Evolutionary conservation across 2,329 filamentous ascomycete species (phyloP), one percentile per base, ranked within the genome.

Genomic region (Aureobasidium namibiae): DNA sequence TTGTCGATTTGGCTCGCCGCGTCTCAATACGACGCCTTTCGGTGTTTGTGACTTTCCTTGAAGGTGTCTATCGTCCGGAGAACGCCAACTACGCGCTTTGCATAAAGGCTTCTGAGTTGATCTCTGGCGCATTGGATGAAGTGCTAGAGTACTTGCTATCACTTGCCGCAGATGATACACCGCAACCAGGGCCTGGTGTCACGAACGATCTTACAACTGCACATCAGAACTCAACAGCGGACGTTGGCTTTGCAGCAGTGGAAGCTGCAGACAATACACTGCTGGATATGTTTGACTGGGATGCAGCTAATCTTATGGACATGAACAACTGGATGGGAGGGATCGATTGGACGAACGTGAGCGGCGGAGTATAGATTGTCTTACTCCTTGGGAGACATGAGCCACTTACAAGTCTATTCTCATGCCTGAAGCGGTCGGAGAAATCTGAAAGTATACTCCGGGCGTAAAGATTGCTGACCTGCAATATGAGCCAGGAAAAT

Each of bases 41-140:
- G 2, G 65, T 67, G 7, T 63, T 64, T 31, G 60, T 65, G 3
- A 56, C 62, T 8, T 48, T 62, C 9, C 60, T 66, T n/a, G 65
- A 67, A 39, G 61, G 42, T 23, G 64, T 65, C 1, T 65, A 60
- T 50, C 45, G 38, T 8, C 61, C 54, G 2, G 60, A 59, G 14
- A 60, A 67, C 14, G 48, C 63, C 5, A 65, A 67, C n/a, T 57
- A 66, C 33, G 49, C 50, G n/a, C 48, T 66, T 11, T 64, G 62
- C 39, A 57, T 61, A 11, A 61, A 64, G 42, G 64, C 64, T 26
- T 62, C 65, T 2, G 59, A 60, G 23, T 54, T 44, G 1, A 60
- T 67, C 3, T 57, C 65, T 23, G 38, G 50, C 9, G 59, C 61
- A 1, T 42, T 66, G 14, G 65, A 67, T 50, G 64, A 64, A 24